phyloP scores from a whole-genome alignment of 192 early-diverging fungal genomes.

The Coemansia sp. region DNA sequence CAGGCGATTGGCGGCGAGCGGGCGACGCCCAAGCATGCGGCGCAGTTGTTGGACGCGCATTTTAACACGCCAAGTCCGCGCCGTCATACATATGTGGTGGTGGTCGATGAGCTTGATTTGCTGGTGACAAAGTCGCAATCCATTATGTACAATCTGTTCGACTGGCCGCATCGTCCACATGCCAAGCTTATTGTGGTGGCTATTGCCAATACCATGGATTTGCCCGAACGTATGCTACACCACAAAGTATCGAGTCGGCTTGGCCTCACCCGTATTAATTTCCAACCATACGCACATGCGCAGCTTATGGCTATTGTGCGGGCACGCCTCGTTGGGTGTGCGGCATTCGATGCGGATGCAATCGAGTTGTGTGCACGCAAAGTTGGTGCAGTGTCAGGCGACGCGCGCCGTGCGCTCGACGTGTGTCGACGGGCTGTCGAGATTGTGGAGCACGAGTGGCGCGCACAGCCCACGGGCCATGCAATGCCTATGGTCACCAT shows the following conservation, averaged over 20 bases:
- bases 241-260: slow-evolving; percentile 90
- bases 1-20: slow-evolving; percentile 58
- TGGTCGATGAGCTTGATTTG: slow-evolving; percentile 97
- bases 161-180: slow-evolving; percentile 86
- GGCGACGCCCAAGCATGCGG: slow-evolving; percentile 74
- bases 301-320: slow-evolving; percentile 86
- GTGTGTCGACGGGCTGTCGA: slow-evolving; percentile 83
- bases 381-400: slow-evolving; percentile 92
- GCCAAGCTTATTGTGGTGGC: slow-evolving; percentile 90
- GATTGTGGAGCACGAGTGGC: slow-evolving; percentile 59
- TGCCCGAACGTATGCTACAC: slow-evolving; percentile 87
- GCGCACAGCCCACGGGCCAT: not conserved
- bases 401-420: slow-evolving; percentile 92
- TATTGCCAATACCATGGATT: slow-evolving; percentile 98
- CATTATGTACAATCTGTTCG: slow-evolving; percentile 98
- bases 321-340: slow-evolving; percentile 72
- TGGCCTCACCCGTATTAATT: slow-evolving; percentile 87
- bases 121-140: slow-evolving; percentile 87
- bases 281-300: slow-evolving; percentile 84
- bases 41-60: slow-evolving; percentile 69
- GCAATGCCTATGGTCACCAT: slow-evolving; percentile 54
- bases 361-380: slow-evolving; percentile 94
- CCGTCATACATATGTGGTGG: slow-evolving; percentile 60
- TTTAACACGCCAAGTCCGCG: slow-evolving; percentile 60
- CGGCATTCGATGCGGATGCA: slow-evolving; percentile 76